Evolutionary conservation across 2,329 filamentous ascomycete species (phyloP).

Genomic region (Zymoseptoria passerinii): DNA sequence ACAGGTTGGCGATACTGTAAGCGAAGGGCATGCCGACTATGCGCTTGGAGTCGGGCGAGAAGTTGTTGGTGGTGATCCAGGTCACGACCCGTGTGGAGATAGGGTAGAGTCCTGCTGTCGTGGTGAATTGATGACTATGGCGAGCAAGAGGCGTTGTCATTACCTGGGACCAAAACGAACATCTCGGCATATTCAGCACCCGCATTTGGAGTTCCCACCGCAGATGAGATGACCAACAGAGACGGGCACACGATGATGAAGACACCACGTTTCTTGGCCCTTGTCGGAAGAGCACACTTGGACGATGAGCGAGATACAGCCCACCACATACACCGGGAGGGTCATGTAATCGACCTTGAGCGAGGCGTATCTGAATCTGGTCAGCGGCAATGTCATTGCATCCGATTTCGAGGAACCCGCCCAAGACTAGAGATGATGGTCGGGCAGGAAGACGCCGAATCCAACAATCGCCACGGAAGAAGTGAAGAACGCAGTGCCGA

Average conservation of each 20-base stretch:
- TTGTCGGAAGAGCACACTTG: conserved; percentile 28
- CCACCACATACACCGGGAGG: conserved; percentile 31
- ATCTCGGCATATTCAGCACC: conserved; percentile 31
- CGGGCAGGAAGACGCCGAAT: conserved; percentile 29
- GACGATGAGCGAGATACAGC: conserved; percentile 20
- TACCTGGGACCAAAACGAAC: conserved; percentile 25
- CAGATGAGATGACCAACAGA: conserved; percentile 30
- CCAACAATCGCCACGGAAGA: conserved; percentile 30
- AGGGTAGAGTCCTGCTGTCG: conserved; percentile 18
- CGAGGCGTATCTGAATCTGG: conserved; percentile 10
- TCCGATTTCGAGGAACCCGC: conserved; percentile 8
- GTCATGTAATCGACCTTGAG: conserved; percentile 21
- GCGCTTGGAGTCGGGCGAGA: conserved; percentile 30
- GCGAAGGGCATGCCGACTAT: conserved; percentile 26
- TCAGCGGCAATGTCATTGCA: neutral
- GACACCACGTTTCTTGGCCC: conserved; percentile 24
- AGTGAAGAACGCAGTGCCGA: conserved; percentile 29
- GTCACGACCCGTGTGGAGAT: conserved; percentile 23
- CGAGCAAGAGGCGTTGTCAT: neutral
- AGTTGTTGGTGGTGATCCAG: conserved; percentile 31
- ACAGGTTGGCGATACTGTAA: conserved; percentile 27
- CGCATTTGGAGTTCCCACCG: conserved; percentile 23
- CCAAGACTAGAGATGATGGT: conserved; percentile 32
- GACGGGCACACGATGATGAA: conserved; percentile 28
- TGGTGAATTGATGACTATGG: neutral